These are phyloP conservation scores for Hymenoscyphus fraxineus DNA, from an alignment of 2,329 filamentous ascomycete species.

Conservation along the genomic window DNA sequence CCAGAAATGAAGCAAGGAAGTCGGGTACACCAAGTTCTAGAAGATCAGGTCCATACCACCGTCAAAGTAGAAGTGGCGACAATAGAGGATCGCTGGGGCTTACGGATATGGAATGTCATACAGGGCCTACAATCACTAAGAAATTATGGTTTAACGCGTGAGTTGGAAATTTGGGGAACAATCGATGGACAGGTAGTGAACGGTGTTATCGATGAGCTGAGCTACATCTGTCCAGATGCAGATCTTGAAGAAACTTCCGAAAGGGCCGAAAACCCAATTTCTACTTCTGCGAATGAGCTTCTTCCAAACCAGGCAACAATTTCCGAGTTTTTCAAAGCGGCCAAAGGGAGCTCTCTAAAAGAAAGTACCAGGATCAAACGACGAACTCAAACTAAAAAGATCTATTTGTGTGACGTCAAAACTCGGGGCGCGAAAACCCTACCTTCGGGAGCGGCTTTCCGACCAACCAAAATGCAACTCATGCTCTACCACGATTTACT, in stretches of 20 bases:
- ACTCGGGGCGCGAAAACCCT: slow-evolving; percentile 65
- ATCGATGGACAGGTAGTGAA: slow-evolving; percentile 80
- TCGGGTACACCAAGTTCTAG: slow-evolving; percentile 74
- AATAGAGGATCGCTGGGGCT: slow-evolving; percentile 76
- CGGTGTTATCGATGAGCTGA: slow-evolving; percentile 85
- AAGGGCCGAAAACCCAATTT: slow-evolving; percentile 8
- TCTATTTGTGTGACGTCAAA: slow-evolving; percentile 89
- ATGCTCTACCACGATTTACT: slow-evolving; percentile 87
- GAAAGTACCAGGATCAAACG: slow-evolving; percentile 18
- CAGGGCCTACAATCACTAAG: slow-evolving; percentile 74
- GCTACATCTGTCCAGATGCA: slow-evolving; percentile 69
- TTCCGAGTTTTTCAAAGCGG: slow-evolving; percentile 29
- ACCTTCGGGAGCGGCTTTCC: slow-evolving; percentile 59
- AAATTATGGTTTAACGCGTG: slow-evolving; percentile 67
- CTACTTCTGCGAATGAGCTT: slow-evolving; percentile 35
- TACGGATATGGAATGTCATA: slow-evolving; percentile 87
- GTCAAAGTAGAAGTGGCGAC: slow-evolving; percentile 69
- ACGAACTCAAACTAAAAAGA: slow-evolving; percentile 29
- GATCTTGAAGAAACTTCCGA: slow-evolving; percentile 51
- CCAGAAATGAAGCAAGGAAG: slow-evolving; percentile 80
- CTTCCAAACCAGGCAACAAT: slow-evolving; percentile 31
- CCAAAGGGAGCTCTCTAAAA: slow-evolving; percentile 17
- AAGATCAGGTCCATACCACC: slow-evolving; percentile 78
- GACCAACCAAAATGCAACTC: slow-evolving; percentile 79
- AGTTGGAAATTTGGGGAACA: slow-evolving; percentile 81